A percentile compares a stretch with the other conserved stretches of the same genome.
These are phyloP conservation scores for Erodium moschatum DNA, from an alignment of 441 rosid genomes.

Conservation along the genomic window DNA sequence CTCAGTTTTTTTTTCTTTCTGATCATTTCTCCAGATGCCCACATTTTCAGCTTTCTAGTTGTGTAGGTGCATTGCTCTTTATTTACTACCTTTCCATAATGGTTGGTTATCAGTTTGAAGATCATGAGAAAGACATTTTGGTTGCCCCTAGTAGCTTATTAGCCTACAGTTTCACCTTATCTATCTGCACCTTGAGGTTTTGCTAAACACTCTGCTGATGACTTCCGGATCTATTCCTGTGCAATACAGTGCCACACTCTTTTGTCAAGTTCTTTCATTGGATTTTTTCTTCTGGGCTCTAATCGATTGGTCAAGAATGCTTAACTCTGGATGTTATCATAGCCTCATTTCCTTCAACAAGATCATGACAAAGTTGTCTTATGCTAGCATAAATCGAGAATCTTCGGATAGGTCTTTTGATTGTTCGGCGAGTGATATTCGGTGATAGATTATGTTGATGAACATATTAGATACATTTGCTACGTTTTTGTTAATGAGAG, in stretches of 20 bases:
- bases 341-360: too few species aligned
- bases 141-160: constrained; percentile 16
- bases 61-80: too few species aligned
- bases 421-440: constrained; percentile 24
- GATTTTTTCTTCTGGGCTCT: constrained; percentile 8
- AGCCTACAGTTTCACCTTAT: not conserved
- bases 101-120: constrained; percentile 3
- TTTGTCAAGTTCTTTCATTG: constrained; percentile 2
- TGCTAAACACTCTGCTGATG: not conserved
- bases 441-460: constrained; percentile 28
- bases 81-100: not conserved
- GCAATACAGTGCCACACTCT: constrained; percentile 3
- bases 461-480: constrained; percentile 24
- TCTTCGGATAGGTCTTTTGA: constrained; percentile 17
- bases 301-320: constrained; percentile 5
- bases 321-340: constrained; percentile 5
- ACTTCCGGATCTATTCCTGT: not conserved
- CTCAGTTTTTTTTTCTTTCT: too few species aligned
- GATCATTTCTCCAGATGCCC: not conserved
- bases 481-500: constrained; percentile 29
- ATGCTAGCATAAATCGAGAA: not conserved
- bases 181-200: not conserved
- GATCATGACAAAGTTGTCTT: too few species aligned
- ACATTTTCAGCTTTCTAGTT: too few species aligned
- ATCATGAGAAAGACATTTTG: not conserved